These are phyloP conservation scores for Chytriomyces confervae DNA, from an alignment of 192 early-diverging fungal species.

Conservation along the genomic window DNA sequence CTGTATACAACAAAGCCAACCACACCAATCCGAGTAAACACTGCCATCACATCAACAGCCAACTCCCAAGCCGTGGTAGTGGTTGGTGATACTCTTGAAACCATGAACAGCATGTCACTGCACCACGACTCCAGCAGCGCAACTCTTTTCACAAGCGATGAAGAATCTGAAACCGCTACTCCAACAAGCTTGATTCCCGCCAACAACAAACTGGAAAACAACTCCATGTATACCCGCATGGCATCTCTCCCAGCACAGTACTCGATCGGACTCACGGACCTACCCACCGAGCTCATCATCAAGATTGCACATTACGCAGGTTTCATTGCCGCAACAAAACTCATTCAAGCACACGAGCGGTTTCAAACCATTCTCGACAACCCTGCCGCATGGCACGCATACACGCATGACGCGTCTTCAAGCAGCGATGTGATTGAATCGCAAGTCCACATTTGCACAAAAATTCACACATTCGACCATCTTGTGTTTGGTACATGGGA, in stretches of 20 bases:
- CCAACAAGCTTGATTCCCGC: too few species aligned
- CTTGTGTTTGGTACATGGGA: constrained; percentile 57
- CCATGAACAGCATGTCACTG: too few species aligned
- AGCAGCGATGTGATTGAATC: constrained; percentile 45
- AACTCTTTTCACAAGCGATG: too few species aligned
- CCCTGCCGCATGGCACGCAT: constrained; percentile 41
- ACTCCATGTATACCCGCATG: too few species aligned
- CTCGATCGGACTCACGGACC: background rate
- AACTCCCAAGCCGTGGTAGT: too few species aligned
- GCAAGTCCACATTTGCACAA: constrained; percentile 44
- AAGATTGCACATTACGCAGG: constrained; percentile 48
- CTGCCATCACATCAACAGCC: too few species aligned
- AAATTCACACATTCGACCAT: constrained; percentile 53
- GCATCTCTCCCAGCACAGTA: background rate
- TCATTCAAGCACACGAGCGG: constrained; percentile 34
- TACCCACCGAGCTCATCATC: constrained; percentile 52
- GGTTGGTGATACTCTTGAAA: too few species aligned
- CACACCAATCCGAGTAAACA: too few species aligned
- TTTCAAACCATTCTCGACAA: constrained; percentile 35
- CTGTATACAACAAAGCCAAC: too few species aligned
- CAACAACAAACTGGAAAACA: too few species aligned
- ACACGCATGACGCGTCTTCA: constrained; percentile 8
- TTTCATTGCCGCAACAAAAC: constrained; percentile 40
- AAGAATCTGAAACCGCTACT: too few species aligned
- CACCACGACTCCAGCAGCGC: too few species aligned